Conservation (phyloP, 306 rosid species). For the Crotalaria pallida region DNA sequence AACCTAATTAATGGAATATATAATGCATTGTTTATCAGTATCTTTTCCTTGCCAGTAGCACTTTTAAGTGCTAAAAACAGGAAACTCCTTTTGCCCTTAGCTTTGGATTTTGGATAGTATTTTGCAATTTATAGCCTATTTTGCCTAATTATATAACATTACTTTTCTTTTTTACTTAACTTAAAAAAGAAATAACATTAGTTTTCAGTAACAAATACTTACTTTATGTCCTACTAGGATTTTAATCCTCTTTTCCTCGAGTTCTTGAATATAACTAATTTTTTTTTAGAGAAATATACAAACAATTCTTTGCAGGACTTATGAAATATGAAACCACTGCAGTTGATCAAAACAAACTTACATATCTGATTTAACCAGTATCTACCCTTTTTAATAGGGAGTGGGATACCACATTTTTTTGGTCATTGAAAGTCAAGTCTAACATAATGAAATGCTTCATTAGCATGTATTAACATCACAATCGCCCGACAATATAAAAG, state of each 20-base stretch:
- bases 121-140: neutral
- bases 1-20: neutral
- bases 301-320: neutral
- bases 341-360: slow-evolving; percentile 21
- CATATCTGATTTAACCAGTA: slow-evolving; percentile 81
- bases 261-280: neutral
- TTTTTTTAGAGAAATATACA: neutral
- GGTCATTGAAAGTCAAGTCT: no score
- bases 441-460: no score
- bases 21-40: neutral
- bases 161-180: no score
- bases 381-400: no score
- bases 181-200: neutral
- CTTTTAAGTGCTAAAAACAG: neutral
- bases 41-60: neutral
- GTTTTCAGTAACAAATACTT: neutral
- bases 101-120: neutral
- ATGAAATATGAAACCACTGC: neutral
- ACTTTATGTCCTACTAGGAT: neutral
- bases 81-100: neutral
- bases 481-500: no score
- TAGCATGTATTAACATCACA: no score
- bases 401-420: no score
- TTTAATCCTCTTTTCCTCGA: neutral
- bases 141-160: neutral